Evolutionary conservation across 116 monocot species (phyloP).

Genomic region (Iris pallida): DNA sequence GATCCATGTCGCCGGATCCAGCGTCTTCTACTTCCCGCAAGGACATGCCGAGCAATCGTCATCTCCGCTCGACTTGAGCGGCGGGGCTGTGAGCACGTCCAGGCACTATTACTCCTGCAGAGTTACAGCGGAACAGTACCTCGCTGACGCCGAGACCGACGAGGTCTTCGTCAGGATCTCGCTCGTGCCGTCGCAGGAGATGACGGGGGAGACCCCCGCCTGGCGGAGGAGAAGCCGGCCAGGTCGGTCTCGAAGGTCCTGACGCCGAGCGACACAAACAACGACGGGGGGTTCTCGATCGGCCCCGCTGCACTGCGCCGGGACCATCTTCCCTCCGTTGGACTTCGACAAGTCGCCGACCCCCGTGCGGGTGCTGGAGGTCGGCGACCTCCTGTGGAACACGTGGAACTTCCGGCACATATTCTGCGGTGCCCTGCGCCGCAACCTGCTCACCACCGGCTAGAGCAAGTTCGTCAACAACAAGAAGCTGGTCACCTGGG

Average conservation of each 20-base stretch:
- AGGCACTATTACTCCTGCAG: background rate
- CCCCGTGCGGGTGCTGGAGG: constrained; percentile 28
- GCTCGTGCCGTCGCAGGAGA: background rate
- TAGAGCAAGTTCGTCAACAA: constrained; percentile 49
- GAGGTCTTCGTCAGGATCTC: constrained; percentile 10
- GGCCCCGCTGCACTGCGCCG: constrained; percentile 49
- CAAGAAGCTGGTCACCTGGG: constrained; percentile 45
- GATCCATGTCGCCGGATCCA: constrained; percentile 15
- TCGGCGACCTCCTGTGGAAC: constrained; percentile 27
- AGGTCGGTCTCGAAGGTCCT: constrained; percentile 23
- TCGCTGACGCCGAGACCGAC: constrained; percentile 16
- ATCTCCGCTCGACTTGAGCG: constrained; percentile 9
- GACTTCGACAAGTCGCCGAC: constrained; percentile 5
- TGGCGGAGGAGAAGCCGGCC: background rate
- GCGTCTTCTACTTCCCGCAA: constrained; percentile 24
- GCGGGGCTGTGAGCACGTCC: background rate
- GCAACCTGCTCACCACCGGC: constrained; percentile 48
- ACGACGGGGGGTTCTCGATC: constrained; percentile 58
- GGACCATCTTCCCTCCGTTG: constrained; percentile 39
- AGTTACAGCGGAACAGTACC: constrained; percentile 3
- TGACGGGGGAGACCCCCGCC: background rate
- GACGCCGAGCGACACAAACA: constrained; percentile 50
- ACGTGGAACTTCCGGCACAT: constrained; percentile 38
- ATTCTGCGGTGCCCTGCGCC: constrained; percentile 37
- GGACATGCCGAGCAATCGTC: constrained; percentile 25